Conservation (phyloP, 257 asterid species). For the Fraxinus cuspidata region DNA sequence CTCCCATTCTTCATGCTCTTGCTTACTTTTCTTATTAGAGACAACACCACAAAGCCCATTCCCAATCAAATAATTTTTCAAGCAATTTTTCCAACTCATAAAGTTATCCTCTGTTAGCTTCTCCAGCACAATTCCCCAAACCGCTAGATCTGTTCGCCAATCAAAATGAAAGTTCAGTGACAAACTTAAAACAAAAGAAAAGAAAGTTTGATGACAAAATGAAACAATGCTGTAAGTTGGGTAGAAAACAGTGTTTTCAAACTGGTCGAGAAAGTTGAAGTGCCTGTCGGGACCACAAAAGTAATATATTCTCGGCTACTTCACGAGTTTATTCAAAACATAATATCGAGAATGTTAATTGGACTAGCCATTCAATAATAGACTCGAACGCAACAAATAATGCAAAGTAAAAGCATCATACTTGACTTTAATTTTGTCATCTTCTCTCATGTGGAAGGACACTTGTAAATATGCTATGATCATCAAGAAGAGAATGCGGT, state of each 20-base stretch:
- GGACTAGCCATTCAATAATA: too few species aligned
- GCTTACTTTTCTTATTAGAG: conserved; percentile 20
- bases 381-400: too few species aligned
- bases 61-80: conserved; percentile 40
- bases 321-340: too few species aligned
- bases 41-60: conserved; percentile 51
- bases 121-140: conserved; percentile 37
- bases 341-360: too few species aligned
- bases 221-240: background rate
- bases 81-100: conserved; percentile 44
- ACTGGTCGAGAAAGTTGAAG: background rate
- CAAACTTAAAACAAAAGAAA: background rate
- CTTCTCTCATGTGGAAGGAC: background rate
- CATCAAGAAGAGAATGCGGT: background rate
- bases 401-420: background rate
- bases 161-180: background rate
- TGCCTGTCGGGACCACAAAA: background rate
- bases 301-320: background rate
- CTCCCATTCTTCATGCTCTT: conserved; percentile 42
- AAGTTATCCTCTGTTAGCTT: conserved; percentile 41
- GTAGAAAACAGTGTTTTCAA: background rate
- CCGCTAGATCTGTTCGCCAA: conserved; percentile 1
- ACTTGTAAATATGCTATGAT: background rate
- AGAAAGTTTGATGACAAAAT: background rate
- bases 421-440: conserved; percentile 1